These are phyloP conservation scores for Tuber indicum DNA, from an alignment of 495 filamentous ascomycete species.

Conservation along the genomic window DNA sequence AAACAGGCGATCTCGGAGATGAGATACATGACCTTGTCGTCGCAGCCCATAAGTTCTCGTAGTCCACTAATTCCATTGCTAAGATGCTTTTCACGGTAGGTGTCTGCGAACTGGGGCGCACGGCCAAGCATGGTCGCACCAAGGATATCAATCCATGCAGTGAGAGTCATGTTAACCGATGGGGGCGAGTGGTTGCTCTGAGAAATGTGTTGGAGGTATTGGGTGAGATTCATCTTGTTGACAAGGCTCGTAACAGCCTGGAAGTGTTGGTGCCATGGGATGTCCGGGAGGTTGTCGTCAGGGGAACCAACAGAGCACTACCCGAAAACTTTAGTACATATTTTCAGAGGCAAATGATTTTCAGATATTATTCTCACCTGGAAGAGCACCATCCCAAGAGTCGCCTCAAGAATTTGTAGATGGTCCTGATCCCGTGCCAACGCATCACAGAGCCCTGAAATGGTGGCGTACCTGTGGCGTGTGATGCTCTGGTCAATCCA, in stretches of 20 bases:
- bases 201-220: conserved; percentile 53
- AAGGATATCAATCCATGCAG: conserved; percentile 95
- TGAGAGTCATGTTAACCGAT: conserved; percentile 91
- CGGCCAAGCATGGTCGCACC: conserved; percentile 86
- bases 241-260: conserved; percentile 79
- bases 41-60: conserved; percentile 93
- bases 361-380: conserved; percentile 46
- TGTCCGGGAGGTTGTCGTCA: conserved; percentile 82
- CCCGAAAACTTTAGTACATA: conserved; percentile 1
- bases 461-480: conserved; percentile 82
- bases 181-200: conserved; percentile 54
- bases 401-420: conserved; percentile 83
- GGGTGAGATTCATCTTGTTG: conserved; percentile 72
- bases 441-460: conserved; percentile 78
- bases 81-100: conserved; percentile 85
- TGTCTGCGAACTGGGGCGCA: conserved; percentile 80
- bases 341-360: not conserved
- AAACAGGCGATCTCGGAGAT: conserved; percentile 96
- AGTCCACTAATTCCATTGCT: conserved; percentile 65
- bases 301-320: conserved; percentile 73
- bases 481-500: conserved; percentile 88
- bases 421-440: conserved; percentile 73
- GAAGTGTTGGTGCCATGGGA: conserved; percentile 96
- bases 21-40: conserved; percentile 95
- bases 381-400: conserved; percentile 95